Evolutionary conservation across 768 basidiomycete genomes (phyloP).

Genomic region (Mycena pura): DNA sequence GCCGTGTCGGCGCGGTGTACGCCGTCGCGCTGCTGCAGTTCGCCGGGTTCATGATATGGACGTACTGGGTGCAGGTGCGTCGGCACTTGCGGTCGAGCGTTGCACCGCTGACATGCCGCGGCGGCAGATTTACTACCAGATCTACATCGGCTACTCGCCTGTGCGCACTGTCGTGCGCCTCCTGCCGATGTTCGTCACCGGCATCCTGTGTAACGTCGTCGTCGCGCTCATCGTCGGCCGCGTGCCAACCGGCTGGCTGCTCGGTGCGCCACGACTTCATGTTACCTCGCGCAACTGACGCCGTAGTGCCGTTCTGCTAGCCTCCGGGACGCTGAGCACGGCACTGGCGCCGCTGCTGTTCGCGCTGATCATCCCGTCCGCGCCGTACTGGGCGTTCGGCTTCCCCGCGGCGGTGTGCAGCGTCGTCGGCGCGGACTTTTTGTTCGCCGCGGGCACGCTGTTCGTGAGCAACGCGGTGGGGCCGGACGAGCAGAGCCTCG

Average conservation of each 20-base stretch:
- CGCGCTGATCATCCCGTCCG: conserved; percentile 55
- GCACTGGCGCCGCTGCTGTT: conserved; percentile 57
- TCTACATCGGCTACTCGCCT: conserved; percentile 52
- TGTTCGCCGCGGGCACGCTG: conserved; percentile 61
- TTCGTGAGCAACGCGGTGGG: conserved; percentile 61
- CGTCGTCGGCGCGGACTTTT: conserved; percentile 68
- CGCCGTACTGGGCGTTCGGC: conserved; percentile 64
- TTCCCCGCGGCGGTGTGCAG: conserved; percentile 63
- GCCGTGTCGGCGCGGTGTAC: conserved; percentile 56
- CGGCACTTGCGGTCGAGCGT: no score
- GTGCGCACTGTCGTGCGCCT: conserved; percentile 60
- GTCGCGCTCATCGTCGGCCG: conserved; percentile 55
- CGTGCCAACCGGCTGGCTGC: conserved; percentile 51
- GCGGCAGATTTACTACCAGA: conserved; percentile 69
- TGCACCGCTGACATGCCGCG: no score
- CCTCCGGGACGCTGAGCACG: conserved; percentile 54
- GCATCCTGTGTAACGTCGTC: conserved; percentile 56
- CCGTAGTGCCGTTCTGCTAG: not conserved
- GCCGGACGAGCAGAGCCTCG: conserved; percentile 62
- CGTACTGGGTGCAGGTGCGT: conserved; percentile 28
- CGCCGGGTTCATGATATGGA: conserved; percentile 51
- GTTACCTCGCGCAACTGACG: not conserved
- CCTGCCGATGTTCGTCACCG: conserved; percentile 62
- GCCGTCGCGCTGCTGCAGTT: conserved; percentile 57
- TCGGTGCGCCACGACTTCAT: conserved; percentile 42